Evolutionary conservation across 139 green algal genomes (phyloP).

Genomic region (Micromonas pusilla): DNA sequence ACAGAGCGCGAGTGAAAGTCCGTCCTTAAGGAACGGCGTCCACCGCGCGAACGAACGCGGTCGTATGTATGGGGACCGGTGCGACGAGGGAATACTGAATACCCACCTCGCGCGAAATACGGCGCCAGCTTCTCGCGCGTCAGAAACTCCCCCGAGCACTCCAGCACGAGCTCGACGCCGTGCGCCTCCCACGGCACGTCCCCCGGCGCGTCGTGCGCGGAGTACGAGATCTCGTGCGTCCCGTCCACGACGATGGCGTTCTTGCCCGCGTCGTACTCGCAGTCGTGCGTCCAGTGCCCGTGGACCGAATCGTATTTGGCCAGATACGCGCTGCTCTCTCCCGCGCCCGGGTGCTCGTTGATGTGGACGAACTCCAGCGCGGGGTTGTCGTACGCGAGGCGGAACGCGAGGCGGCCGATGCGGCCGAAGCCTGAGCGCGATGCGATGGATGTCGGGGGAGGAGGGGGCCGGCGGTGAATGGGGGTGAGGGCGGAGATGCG

Average conservation of each 20-base stretch:
- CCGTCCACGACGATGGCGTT: conserved; percentile 19
- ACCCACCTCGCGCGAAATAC: conserved; percentile 57
- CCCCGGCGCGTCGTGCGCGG: conserved; percentile 28
- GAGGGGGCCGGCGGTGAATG: too few species aligned
- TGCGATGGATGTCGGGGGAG: not conserved
- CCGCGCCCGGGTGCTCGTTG: conserved; percentile 57
- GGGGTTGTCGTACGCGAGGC: not conserved
- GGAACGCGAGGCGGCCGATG: conserved; percentile 37
- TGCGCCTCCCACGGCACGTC: conserved; percentile 38
- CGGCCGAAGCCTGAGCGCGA: conserved; percentile 44
- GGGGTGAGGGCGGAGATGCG: too few species aligned
- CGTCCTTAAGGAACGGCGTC: too few species aligned
- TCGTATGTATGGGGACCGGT: too few species aligned
- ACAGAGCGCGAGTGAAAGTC: too few species aligned
- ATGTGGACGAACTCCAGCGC: conserved; percentile 43
- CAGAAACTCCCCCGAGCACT: conserved; percentile 65
- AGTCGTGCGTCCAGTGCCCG: conserved; percentile 30
- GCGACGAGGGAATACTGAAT: too few species aligned
- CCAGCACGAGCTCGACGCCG: conserved; percentile 51
- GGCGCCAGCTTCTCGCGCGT: conserved; percentile 49
- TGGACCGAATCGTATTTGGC: conserved; percentile 74
- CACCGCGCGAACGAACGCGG: too few species aligned
- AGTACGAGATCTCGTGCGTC: conserved; percentile 41
- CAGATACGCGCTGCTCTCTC: conserved; percentile 67
- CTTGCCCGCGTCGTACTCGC: conserved; percentile 8